phyloP scores from a whole-genome alignment of 345 rosid genomes.

The Eucalyptus curtisii region DNA sequence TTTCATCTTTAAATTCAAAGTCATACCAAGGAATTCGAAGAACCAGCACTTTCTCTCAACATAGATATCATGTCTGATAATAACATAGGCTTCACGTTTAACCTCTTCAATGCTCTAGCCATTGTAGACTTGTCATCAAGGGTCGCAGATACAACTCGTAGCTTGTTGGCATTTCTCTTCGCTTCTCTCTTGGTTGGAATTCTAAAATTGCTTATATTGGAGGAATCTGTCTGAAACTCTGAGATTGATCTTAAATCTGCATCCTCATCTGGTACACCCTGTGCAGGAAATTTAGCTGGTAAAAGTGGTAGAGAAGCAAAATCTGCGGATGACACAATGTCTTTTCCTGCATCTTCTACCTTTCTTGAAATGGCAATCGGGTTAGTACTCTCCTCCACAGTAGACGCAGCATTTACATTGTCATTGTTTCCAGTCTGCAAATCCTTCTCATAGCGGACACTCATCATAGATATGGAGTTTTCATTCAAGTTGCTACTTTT shows the following conservation, averaged over 20 bases:
- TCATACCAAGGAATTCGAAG: constrained; percentile 42
- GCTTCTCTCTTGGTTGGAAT: not conserved
- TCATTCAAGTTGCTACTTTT: not conserved
- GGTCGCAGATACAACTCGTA: not conserved
- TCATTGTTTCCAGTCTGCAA: not conserved
- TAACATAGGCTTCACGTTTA: constrained; percentile 11
- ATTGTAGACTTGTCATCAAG: not conserved
- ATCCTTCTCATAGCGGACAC: not conserved
- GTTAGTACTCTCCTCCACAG: not conserved
- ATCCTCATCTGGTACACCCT: not conserved
- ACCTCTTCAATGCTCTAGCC: constrained; percentile 5
- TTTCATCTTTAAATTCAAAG: not conserved
- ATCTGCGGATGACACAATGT: not conserved
- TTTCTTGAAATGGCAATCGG: not conserved
- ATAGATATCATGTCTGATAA: constrained; percentile 52
- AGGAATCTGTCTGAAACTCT: not conserved
- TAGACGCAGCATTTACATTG: not conserved
- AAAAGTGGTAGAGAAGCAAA: not conserved
- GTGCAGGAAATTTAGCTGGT: not conserved
- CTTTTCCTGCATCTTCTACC: not conserved
- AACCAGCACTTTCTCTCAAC: constrained; percentile 25
- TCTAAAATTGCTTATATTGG: not conserved
- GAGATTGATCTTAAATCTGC: not conserved
- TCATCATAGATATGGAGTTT: not conserved
- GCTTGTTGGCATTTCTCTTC: not conserved